These are phyloP conservation scores for Fusarium cyanostomum DNA, from an alignment of 2,329 filamentous ascomycete species.

Conservation along the genomic window DNA sequence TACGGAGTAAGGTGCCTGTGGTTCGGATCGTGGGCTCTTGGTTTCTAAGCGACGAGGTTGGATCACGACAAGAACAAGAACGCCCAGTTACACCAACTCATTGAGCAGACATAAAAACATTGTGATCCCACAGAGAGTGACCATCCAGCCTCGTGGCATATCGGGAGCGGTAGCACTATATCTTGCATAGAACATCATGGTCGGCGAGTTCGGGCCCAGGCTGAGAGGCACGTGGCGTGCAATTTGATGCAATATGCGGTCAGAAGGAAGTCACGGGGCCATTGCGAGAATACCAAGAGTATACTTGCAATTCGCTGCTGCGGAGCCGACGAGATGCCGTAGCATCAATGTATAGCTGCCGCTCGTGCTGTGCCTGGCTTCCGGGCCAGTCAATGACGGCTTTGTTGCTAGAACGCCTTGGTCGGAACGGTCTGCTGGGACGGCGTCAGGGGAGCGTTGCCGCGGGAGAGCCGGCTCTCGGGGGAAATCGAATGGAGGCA, in stretches of 20 bases:
- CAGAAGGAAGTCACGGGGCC: slow-evolving; percentile 32
- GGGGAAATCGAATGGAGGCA: slow-evolving; percentile 7
- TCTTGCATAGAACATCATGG: slow-evolving; percentile 38
- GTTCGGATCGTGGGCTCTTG: background rate
- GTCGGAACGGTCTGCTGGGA: slow-evolving; percentile 21
- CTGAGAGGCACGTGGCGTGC: no score
- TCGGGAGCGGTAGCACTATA: slow-evolving; percentile 30
- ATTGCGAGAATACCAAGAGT: slow-evolving; percentile 24
- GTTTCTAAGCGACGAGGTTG: background rate
- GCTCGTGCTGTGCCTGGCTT: slow-evolving; percentile 20
- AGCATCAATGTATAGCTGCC: slow-evolving; percentile 20
- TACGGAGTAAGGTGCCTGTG: background rate
- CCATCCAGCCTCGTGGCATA: background rate
- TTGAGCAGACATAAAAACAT: background rate
- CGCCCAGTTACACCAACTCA: background rate
- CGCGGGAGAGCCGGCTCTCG: slow-evolving; percentile 23
- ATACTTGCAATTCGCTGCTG: slow-evolving; percentile 15
- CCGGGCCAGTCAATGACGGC: slow-evolving; percentile 24
- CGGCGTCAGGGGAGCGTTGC: slow-evolving; percentile 16
- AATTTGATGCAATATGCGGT: slow-evolving; percentile 34
- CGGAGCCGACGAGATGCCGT: slow-evolving; percentile 24
- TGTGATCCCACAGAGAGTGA: background rate
- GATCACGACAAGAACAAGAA: slow-evolving; percentile 1
- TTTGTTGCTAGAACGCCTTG: slow-evolving; percentile 22
- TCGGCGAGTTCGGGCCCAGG: slow-evolving; percentile 11